A percentile compares a stretch with the other conserved stretches of the same genome.
These are phyloP conservation scores for Digitaria exilis DNA, from an alignment of 202 grass and related monocot species.

Conservation along the genomic window DNA sequence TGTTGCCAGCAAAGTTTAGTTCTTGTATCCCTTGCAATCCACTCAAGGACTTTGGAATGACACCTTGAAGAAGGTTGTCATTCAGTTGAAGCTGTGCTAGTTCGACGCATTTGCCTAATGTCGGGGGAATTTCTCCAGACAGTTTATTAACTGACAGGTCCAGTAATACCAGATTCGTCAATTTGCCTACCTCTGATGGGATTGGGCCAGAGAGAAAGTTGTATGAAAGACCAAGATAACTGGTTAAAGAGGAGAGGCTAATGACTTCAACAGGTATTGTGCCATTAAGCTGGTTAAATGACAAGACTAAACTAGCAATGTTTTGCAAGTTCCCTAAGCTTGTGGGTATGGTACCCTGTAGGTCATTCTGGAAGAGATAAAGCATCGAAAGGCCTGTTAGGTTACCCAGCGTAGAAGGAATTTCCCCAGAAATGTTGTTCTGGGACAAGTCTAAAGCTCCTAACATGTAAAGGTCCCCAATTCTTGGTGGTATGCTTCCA, in stretches of 20 bases:
- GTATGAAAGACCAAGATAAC: slow-evolving; percentile 12
- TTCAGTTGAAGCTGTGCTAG: slow-evolving; percentile 37
- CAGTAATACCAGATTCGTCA: slow-evolving; percentile 10
- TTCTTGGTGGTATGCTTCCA: neutral
- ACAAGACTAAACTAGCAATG: slow-evolving; percentile 21
- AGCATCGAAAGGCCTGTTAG: slow-evolving; percentile 17
- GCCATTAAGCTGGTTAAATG: slow-evolving; percentile 31
- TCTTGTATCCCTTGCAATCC: slow-evolving; percentile 44
- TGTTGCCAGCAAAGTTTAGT: slow-evolving; percentile 47
- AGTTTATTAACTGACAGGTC: slow-evolving; percentile 33
- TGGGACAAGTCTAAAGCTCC: neutral
- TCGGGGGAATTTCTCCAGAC: slow-evolving; percentile 3
- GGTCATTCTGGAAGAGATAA: slow-evolving; percentile 3
- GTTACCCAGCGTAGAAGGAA: slow-evolving; percentile 34
- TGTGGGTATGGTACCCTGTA: slow-evolving; percentile 34
- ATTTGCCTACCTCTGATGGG: slow-evolving; percentile 15
- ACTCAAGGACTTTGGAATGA: slow-evolving; percentile 45
- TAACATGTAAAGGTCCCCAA: slow-evolving; percentile 25
- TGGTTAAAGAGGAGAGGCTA: slow-evolving; percentile 27
- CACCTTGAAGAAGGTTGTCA: slow-evolving; percentile 46
- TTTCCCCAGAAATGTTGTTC: slow-evolving; percentile 42
- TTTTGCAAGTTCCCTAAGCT: slow-evolving; percentile 20
- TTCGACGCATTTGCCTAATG: slow-evolving; percentile 39
- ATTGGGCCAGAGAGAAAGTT: slow-evolving; percentile 28
- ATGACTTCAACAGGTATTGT: neutral